Evolutionary conservation across 768 basidiomycete genomes (phyloP).

Genomic region (Trametes sanguinea): DNA sequence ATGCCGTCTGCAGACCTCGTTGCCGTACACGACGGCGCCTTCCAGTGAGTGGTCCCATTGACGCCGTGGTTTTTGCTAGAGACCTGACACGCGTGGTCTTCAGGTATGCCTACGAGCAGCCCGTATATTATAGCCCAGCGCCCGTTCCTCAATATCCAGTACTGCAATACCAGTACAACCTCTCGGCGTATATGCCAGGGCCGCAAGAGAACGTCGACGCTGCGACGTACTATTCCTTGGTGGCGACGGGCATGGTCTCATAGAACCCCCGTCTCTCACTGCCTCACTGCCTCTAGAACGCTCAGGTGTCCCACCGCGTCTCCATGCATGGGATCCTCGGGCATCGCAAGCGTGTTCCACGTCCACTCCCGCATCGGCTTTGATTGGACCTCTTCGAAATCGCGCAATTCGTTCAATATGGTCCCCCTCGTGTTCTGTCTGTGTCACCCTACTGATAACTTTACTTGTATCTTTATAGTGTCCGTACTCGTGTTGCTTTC

Average conservation of each 20-base stretch:
- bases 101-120: slow-evolving; percentile 16
- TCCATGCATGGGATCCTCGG: too few relatives aligned
- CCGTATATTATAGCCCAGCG: slow-evolving; percentile 9
- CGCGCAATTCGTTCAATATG: background rate
- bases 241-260: slow-evolving; percentile 11
- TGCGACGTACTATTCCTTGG: slow-evolving; percentile 17
- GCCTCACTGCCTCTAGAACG: too few relatives aligned
- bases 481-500: slow-evolving; percentile 7
- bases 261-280: background rate
- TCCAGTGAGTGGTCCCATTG: slow-evolving; percentile 5
- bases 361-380: too few relatives aligned
- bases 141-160: slow-evolving; percentile 7
- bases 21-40: slow-evolving; percentile 10
- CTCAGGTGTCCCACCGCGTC: too few relatives aligned
- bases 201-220: slow-evolving; percentile 10
- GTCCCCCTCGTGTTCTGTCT: background rate
- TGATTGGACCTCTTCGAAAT: background rate
- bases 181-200: slow-evolving; percentile 1
- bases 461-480: slow-evolving; percentile 18
- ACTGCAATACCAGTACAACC: slow-evolving; percentile 17
- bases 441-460: background rate
- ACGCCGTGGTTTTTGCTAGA: background rate
- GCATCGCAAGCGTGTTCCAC: too few relatives aligned
- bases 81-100: too few relatives aligned
- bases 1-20: slow-evolving; percentile 7